Base-by-base conservation (phyloP, 768 basidiomycete genomes). In the Lepiota brunneoincarnata region DNA sequence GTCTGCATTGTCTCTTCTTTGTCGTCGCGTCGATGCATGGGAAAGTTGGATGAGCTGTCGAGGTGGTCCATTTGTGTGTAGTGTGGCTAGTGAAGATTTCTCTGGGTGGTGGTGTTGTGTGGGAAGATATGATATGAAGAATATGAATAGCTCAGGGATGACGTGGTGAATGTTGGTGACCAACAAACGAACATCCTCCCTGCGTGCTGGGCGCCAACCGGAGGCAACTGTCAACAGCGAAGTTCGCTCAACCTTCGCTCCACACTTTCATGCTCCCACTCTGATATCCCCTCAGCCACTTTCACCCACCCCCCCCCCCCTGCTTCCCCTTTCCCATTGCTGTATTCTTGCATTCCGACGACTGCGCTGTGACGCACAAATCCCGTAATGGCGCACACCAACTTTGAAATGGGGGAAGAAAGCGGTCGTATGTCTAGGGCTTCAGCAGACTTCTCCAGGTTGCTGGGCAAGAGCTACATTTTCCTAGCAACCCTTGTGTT, bases 191-290 rank as follows among this genome's bases (percentile, higher is more conserved):
- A 11, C 6, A 39, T 15, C n/a, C 34, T 40, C 45, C 52, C 53
- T 48, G 53, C 15, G 15, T n/a, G 17, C 21, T 24, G n/a, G 44
- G 44, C 44, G 43, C 37, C 39, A 38, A 46, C 17, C 2, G 53
- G 53, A 40, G 48, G 48, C 37, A 23, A 23, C 23, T 34, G 39
- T 15, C 50, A 50, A 24, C 39, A 40, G 10, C 3, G 38, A 15
- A 26, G 11, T 48, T 10, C 10, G 28, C 38, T 34, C n/a, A 31
- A 31, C 7, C 38, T 48, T 54, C 34, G 34, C 45, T 54, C 53
- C 53, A 39, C 53, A 47, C 53, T 44, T 54, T 45, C 53, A 54
- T 54, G 45, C 42, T 18, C 53, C n/a, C 20, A 6, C 45, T 34
- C 36, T 39, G 31, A 38, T 54, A 21, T 35, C 1, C 39, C 45